Evolutionary conservation across 805 yeast genomes (phyloP), one percentile per base, ranked within the genome.

Genomic region (Wickerhamiella shivajii): DNA sequence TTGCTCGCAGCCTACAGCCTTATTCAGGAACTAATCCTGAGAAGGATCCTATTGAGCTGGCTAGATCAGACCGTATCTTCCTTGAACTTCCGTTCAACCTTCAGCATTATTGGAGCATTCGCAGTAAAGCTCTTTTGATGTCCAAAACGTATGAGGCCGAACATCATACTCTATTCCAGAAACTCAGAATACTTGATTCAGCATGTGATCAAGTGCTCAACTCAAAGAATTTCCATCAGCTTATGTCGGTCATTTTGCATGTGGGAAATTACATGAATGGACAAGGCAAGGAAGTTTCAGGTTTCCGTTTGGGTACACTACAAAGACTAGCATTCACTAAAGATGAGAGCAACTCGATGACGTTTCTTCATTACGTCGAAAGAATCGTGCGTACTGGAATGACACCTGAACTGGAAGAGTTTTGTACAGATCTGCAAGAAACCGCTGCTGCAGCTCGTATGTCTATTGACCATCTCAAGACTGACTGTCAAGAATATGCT

Each of bases 261-360:
- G 90, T 90, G 32, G 99, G 98, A 39, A 90, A 90, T 53, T 87
- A 75, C 53, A 90, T 90, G 98, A 90, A 92, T 52, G 94, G 84
- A 47, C 62, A 72, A n/a, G 64, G 81, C 2, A 85, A 84, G 46
- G 93, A 84, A 52, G 97, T 96, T 1, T 67, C 70, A 43, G 99
- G 99, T 3, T 92, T 92, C 64, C 77, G 78, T 47, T 61, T 90
- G 39, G 76, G 80, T 28, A 80, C 95, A n/a, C 63, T 90, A 34
- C 95, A 84, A 49, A 63, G 97, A 44, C 64, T 90, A 38, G 80
- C 77, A 20, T 84, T 92, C 44, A 75, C 92, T 57, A 90, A 90
- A 51, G 95, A 87, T 55, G 83, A 77, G 18, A 69, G 74, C 39
- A 85, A 87, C 51, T 69, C 83, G 5, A 74, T 78, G 74, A 80